Conservation (phyloP, 371 early-diverging fungal genomes). For the Polyrhizophydium stewartii region DNA sequence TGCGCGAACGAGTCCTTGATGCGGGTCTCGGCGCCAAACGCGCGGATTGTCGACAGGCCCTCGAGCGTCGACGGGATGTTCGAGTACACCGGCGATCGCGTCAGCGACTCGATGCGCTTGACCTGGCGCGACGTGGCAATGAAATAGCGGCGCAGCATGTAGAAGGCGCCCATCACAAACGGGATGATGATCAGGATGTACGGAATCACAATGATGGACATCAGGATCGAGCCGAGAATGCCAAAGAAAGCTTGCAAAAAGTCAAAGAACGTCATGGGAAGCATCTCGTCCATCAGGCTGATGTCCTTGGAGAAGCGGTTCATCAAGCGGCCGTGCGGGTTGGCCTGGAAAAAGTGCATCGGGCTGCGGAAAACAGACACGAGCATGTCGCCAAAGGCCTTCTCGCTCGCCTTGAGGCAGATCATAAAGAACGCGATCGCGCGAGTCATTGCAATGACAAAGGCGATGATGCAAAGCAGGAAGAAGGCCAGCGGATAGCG, state of each 20-base stretch:
- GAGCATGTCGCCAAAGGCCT: slow-evolving; percentile 29
- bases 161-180: slow-evolving; percentile 24
- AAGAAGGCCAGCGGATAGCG: slow-evolving; percentile 14
- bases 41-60: slow-evolving; percentile 76
- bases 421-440: slow-evolving; percentile 31
- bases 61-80: slow-evolving; percentile 39
- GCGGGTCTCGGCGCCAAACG: slow-evolving; percentile 59
- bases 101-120: slow-evolving; percentile 43
- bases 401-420: slow-evolving; percentile 19
- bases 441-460: slow-evolving; percentile 21
- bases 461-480: slow-evolving; percentile 17
- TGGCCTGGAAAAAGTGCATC: slow-evolving; percentile 75
- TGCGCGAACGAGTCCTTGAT: slow-evolving; percentile 41
- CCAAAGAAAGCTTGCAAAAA: slow-evolving; percentile 37
- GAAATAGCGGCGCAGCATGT: slow-evolving; percentile 26
- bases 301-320: slow-evolving; percentile 5
- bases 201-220: slow-evolving; percentile 25
- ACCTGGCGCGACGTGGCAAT: slow-evolving; percentile 34
- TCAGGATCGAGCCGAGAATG: slow-evolving; percentile 19
- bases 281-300: slow-evolving; percentile 30
- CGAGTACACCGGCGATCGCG: slow-evolving; percentile 39
- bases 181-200: slow-evolving; percentile 33
- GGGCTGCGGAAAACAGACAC: slow-evolving; percentile 39
- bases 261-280: slow-evolving; percentile 41
- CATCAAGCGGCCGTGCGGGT: slow-evolving; percentile 76